phyloP scores from a whole-genome alignment of 306 rosid species.

The Rosa multiflora region DNA sequence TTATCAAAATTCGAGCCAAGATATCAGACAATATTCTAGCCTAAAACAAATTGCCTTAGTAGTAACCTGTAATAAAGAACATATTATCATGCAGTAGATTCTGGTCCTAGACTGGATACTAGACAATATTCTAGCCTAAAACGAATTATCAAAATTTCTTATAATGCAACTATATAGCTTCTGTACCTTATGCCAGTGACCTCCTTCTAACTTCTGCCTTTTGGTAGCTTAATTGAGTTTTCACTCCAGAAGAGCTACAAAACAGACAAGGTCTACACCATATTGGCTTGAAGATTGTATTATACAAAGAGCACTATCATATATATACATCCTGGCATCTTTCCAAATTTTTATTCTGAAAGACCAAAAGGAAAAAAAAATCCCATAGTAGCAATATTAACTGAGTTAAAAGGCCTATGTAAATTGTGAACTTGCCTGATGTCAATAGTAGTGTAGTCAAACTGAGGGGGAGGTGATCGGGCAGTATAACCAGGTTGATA shows the following conservation, averaged over 20 bases:
- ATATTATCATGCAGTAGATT: too few species aligned
- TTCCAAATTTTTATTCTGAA: not conserved
- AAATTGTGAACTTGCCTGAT: conserved; percentile 45
- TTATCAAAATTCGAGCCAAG: too few species aligned
- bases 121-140: too few species aligned
- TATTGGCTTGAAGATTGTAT: not conserved
- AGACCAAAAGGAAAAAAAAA: not conserved
- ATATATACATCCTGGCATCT: not conserved
- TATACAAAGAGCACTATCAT: not conserved
- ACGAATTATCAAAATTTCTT: too few species aligned
- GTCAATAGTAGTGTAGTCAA: conserved; percentile 45
- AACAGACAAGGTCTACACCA: not conserved
- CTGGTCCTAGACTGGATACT: too few species aligned
- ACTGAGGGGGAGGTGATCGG: conserved; percentile 36
- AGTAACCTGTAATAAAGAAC: too few species aligned
- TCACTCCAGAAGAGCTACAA: not conserved
- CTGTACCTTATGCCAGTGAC: too few species aligned
- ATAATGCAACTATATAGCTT: too few species aligned
- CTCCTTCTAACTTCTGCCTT: too few species aligned
- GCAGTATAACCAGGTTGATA: conserved; percentile 49
- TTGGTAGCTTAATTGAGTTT: too few species aligned
- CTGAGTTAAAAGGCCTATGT: not conserved
- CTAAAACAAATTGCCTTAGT: too few species aligned
- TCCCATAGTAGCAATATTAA: not conserved
- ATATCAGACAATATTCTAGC: too few species aligned